These are phyloP conservation scores for Solanum lycopersicoides DNA, from an alignment of 257 asterid genomes.

Conservation along the genomic window DNA sequence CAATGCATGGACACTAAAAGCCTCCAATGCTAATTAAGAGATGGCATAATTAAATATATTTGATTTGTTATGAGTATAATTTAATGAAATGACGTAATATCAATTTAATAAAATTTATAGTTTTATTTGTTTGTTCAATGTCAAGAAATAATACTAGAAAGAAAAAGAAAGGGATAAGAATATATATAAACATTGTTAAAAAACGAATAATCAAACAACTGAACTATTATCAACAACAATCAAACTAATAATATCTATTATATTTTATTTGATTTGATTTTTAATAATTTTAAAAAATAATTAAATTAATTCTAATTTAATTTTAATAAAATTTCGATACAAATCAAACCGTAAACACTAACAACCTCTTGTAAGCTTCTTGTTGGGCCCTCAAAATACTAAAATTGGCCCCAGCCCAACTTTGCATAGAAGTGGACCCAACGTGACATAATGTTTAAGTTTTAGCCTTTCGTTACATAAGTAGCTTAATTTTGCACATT, in stretches of 20 bases:
- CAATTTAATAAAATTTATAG: background rate
- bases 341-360: background rate
- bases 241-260: background rate
- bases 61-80: background rate
- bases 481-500: background rate
- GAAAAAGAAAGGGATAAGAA: no score
- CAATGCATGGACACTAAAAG: background rate
- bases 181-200: no score
- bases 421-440: background rate
- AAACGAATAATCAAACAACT: no score
- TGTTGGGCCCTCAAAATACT: background rate
- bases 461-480: background rate
- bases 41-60: background rate
- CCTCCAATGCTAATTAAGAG: background rate
- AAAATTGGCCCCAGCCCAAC: background rate
- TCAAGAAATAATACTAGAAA: background rate
- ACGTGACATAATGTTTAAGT: background rate
- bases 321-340: background rate
- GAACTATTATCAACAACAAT: background rate
- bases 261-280: no score
- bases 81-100: background rate
- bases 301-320: no score
- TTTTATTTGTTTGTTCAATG: background rate
- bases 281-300: no score
- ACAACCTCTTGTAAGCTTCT: background rate